Percentiles rank a stretch among this genome's conserved stretches.
Conservation (phyloP, 2,329 filamentous ascomycete species). For the Diplodia scrobiculata region DNA sequence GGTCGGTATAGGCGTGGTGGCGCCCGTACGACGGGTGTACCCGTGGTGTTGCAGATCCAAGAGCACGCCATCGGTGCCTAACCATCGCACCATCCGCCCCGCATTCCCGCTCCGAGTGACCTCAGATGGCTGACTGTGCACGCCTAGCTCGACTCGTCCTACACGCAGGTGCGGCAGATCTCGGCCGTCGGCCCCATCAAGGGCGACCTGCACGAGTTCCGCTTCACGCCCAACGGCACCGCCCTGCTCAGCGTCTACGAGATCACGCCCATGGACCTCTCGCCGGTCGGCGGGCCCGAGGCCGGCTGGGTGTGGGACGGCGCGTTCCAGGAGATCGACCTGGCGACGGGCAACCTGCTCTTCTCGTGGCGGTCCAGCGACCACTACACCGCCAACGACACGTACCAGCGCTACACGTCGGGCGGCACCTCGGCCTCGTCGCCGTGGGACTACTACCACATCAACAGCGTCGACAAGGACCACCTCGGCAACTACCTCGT, state of each 20-base stretch:
- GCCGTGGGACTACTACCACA: slow-evolving; percentile 48
- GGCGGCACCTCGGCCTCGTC: slow-evolving; percentile 38
- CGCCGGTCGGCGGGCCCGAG: slow-evolving; percentile 39
- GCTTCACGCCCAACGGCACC: slow-evolving; percentile 48
- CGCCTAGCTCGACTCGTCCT: slow-evolving; percentile 31
- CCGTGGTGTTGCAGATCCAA: slow-evolving; percentile 16
- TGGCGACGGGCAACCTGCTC: slow-evolving; percentile 45
- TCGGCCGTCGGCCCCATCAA: slow-evolving; percentile 33
- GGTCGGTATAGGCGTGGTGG: slow-evolving; percentile 29
- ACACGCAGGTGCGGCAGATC: slow-evolving; percentile 31
- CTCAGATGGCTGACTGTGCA: not conserved
- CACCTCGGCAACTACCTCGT: slow-evolving; percentile 35
- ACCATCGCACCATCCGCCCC: slow-evolving; percentile 11
- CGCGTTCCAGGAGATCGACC: slow-evolving; percentile 50
- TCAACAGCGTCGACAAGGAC: slow-evolving; percentile 46
- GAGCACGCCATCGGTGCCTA: slow-evolving; percentile 26
- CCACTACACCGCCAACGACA: slow-evolving; percentile 39
- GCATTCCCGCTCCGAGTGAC: not conserved
- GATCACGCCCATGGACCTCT: slow-evolving; percentile 45
- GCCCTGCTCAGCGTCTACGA: slow-evolving; percentile 50
- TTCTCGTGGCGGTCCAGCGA: slow-evolving; percentile 48
- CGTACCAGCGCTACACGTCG: slow-evolving; percentile 34
- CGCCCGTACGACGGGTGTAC: slow-evolving; percentile 27
- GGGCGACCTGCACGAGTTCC: slow-evolving; percentile 51
- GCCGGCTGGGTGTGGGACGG: slow-evolving; percentile 50